Evolutionary conservation across 1,284 basidiomycete genomes (phyloP).

Genomic region (Leccinum subrobustum): DNA sequence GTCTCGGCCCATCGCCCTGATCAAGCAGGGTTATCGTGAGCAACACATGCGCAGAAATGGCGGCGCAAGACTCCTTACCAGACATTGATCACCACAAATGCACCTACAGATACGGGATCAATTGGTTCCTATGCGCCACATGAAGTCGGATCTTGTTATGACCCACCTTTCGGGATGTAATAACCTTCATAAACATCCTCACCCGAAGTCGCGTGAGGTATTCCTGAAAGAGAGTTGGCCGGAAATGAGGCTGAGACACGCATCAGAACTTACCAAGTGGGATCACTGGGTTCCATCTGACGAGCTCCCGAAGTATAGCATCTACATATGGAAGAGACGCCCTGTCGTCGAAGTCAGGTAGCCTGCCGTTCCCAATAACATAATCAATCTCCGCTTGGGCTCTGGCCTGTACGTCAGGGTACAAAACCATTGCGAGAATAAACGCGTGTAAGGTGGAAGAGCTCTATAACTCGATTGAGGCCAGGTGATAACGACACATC

Average conservation of each 20-base stretch:
- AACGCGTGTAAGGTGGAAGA: conserved; percentile 30
- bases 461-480: conserved; percentile 15
- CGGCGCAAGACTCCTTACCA: conserved; percentile 14
- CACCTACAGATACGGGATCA: conserved; percentile 15
- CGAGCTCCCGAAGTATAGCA: conserved; percentile 37
- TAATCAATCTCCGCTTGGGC: conserved; percentile 36
- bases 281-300: conserved; percentile 36
- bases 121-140: conserved; percentile 9
- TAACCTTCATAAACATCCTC: conserved; percentile 33
- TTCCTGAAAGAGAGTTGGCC: conserved; percentile 15
- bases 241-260: conserved; percentile 5
- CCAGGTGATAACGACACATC: neutral
- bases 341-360: conserved; percentile 37
- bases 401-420: conserved; percentile 36
- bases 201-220: conserved; percentile 27
- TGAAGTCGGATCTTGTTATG: neutral
- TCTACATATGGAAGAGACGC: conserved; percentile 35
- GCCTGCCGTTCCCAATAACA: conserved; percentile 30
- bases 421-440: conserved; percentile 39
- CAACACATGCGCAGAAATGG: neutral
- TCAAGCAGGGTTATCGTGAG: neutral
- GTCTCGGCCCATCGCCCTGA: conserved; percentile 35
- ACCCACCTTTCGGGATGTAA: conserved; percentile 28
- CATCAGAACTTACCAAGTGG: conserved; percentile 29
- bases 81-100: conserved; percentile 30